These are phyloP conservation scores for Ceratocystis cacaofunesta DNA, from an alignment of 2,329 filamentous ascomycete species.

Conservation along the genomic window DNA sequence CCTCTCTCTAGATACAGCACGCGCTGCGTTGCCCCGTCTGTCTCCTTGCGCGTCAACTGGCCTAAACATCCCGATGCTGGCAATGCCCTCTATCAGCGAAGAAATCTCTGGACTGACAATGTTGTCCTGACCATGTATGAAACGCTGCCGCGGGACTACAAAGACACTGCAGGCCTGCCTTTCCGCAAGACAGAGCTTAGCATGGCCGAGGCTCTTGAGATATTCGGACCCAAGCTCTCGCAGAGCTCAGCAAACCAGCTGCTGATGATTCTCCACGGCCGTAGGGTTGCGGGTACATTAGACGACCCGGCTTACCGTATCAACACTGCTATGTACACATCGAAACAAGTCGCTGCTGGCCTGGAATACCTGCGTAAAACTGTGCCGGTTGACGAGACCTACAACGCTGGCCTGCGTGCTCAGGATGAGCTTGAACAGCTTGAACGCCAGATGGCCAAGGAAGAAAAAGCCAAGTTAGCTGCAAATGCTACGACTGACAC, in stretches of 20 bases:
- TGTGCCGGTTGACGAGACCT: constrained; percentile 43
- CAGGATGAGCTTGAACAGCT: constrained; percentile 46
- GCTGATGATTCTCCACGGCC: constrained; percentile 45
- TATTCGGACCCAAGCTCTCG: constrained; percentile 38
- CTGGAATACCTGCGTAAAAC: constrained; percentile 41
- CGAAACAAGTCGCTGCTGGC: constrained; percentile 30
- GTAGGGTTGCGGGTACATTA: constrained; percentile 48
- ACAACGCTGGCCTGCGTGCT: constrained; percentile 45
- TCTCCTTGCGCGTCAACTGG: constrained; percentile 14
- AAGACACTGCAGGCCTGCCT: constrained; percentile 38
- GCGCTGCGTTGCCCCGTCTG: not conserved
- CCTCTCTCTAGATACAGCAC: constrained; percentile 9
- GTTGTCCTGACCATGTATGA: constrained; percentile 37
- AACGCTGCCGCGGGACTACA: constrained; percentile 42
- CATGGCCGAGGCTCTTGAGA: constrained; percentile 29
- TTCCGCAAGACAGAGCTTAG: constrained; percentile 38
- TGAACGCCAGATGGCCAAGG: constrained; percentile 26
- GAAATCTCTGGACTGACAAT: constrained; percentile 18
- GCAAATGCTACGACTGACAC: constrained; percentile 16
- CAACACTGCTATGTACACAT: constrained; percentile 33
- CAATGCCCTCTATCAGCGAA: constrained; percentile 2
- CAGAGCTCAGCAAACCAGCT: constrained; percentile 35
- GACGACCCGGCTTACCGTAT: constrained; percentile 39
- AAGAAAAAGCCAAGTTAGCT: constrained; percentile 17
- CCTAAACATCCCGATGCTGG: constrained; percentile 1